Base-by-base conservation (phyloP, 768 basidiomycete species). In the Artomyces pyxidatus region DNA sequence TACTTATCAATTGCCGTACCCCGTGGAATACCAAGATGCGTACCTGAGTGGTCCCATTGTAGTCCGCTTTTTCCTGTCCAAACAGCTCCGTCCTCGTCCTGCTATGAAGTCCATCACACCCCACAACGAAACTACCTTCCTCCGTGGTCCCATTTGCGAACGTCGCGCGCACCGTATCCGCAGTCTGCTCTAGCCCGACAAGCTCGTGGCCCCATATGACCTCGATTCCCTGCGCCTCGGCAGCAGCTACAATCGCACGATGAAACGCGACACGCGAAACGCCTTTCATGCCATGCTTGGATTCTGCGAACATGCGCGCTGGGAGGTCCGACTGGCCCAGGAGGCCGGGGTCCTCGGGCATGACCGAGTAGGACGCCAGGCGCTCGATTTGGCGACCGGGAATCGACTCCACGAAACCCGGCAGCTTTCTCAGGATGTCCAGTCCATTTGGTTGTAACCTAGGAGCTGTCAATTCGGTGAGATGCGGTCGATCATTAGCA, bases 91-190 rank as follows among this genome's bases (percentile, higher is more conserved):
- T 55, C 3, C 72, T 62, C 10, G 71, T 70, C 44, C 58, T 63
- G 52, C 69, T 69, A 51, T 73, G 72, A 48, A 74, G 58, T 6
- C 73, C 73, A 48, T 74, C 73, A 55, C 70, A 71, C 17, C 72
- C 73, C 7, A 73, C 62, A 4, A 72, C 63, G 46, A 75, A 66
- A 49, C 64, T 66, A 6, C 66, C 71, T 0, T 54, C 63, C 39
- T 66, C 70, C 37, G 46, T 59, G 21, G 51, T 50, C 8, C 71
- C 73, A 43, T 68, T 68, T 29, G 56, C 60, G 51, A 73, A 68
- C 3, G 40, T 55, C 8, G 68, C 71, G 4, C 52, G 49, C 2
- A 70, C 73, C 16, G 49, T 51, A 11, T 58, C 61, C 1, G 57
- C 59, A 17, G 42, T 32, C 51, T 70, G 64, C 37, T 68, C 61